Conservation (phyloP, 1,139 yeast species). For the Entelexis sorbosivorans region DNA sequence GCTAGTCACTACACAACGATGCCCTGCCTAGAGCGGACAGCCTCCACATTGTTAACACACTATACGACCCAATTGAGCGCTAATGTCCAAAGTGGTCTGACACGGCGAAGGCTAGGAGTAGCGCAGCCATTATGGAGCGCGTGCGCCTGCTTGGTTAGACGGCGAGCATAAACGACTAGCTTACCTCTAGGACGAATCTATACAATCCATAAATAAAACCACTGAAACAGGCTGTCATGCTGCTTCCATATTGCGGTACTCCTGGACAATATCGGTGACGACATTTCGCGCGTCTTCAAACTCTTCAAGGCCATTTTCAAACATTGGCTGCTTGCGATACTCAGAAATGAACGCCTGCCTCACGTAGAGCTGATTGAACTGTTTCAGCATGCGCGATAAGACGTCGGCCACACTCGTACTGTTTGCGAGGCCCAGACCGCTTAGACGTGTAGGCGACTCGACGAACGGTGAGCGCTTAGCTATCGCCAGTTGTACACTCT, state of each 20-base stretch:
- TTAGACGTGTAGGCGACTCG: conserved; percentile 27
- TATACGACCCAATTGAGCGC: no score
- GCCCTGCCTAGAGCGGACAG: no score
- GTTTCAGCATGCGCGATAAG: conserved; percentile 55
- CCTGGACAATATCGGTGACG: conserved; percentile 57
- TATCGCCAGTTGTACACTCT: conserved; percentile 66
- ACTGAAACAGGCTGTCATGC: neutral
- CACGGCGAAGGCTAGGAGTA: no score
- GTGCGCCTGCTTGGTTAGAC: no score
- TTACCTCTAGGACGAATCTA: no score
- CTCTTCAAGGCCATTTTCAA: conserved; percentile 55
- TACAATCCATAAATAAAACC: neutral
- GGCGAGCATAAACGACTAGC: no score
- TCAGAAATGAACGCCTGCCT: conserved; percentile 79
- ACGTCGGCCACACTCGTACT: conserved; percentile 60
- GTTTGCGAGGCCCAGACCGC: conserved; percentile 72
- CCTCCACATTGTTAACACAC: no score
- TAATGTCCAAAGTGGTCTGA: no score
- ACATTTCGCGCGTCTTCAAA: conserved; percentile 71
- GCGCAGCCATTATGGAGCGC: no score
- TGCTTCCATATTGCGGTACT: conserved; percentile 44
- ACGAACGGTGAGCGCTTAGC: conserved; percentile 62
- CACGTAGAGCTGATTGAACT: conserved; percentile 69
- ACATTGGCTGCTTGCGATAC: conserved; percentile 48
- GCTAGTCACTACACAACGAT: no score